phyloP scores from a whole-genome alignment of 768 basidiomycete genomes.

The Rossbeevera mucosa region DNA sequence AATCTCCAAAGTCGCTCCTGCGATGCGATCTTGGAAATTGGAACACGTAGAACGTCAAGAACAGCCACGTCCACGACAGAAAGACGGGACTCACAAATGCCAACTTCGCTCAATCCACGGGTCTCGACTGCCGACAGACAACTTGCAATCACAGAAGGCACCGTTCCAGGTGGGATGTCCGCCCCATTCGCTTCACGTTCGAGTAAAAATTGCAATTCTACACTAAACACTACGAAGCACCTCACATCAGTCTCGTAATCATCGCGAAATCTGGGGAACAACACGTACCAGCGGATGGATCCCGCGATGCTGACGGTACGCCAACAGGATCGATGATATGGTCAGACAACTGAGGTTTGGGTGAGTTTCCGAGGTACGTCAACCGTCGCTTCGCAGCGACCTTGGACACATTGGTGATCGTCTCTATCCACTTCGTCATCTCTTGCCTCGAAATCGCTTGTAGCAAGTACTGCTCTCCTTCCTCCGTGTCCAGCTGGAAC shows the following conservation, averaged over 20 bases:
- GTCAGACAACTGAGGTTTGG: slow-evolving; percentile 70
- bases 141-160: slow-evolving; percentile 63
- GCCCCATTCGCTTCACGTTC: slow-evolving; percentile 55
- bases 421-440: slow-evolving; percentile 74
- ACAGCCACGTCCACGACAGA: background rate
- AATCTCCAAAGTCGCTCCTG: slow-evolving; percentile 70
- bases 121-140: slow-evolving; percentile 68
- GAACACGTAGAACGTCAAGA: slow-evolving; percentile 1
- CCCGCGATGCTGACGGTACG: slow-evolving; percentile 46
- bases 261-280: background rate
- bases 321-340: slow-evolving; percentile 63
- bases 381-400: slow-evolving; percentile 71
- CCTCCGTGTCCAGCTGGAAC: slow-evolving; percentile 81
- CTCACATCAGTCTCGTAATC: slow-evolving; percentile 1
- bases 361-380: slow-evolving; percentile 73
- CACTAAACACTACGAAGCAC: slow-evolving; percentile 57
- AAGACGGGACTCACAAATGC: slow-evolving; percentile 61
- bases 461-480: slow-evolving; percentile 77
- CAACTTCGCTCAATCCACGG: slow-evolving; percentile 75
- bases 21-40: slow-evolving; percentile 89
- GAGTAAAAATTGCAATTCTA: slow-evolving; percentile 66
- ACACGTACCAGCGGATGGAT: slow-evolving; percentile 67
- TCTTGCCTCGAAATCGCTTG: slow-evolving; percentile 70
- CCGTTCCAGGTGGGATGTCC: slow-evolving; percentile 48
- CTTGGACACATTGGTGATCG: slow-evolving; percentile 65